Conservation (phyloP, 257 asterid species). For the Leonotis leonurus region DNA sequence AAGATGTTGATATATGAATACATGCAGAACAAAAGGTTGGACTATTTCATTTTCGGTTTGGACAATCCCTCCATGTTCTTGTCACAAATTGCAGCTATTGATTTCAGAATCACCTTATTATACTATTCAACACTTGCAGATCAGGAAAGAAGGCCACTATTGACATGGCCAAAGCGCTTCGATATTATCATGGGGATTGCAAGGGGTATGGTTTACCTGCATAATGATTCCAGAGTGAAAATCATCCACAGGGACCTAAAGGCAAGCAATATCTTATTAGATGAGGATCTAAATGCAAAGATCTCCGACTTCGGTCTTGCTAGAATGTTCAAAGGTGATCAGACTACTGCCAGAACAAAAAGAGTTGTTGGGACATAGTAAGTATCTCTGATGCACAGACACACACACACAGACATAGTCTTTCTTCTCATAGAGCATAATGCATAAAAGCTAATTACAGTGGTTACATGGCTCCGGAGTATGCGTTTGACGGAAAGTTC, state of each 20-base stretch:
- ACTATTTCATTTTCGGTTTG: too few relatives aligned
- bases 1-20: too few relatives aligned
- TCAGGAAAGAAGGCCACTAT: too few relatives aligned
- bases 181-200: constrained; percentile 30
- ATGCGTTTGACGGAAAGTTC: constrained; percentile 16
- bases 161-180: constrained; percentile 35
- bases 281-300: neutral
- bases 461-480: constrained; percentile 24
- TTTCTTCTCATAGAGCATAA: too few relatives aligned
- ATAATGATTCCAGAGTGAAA: constrained; percentile 8
- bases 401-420: too few relatives aligned
- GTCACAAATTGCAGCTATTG: too few relatives aligned
- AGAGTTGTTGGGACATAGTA: constrained; percentile 23
- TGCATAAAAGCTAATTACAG: neutral
- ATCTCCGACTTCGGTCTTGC: constrained; percentile 22
- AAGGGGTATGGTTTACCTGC: too few relatives aligned
- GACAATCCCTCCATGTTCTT: too few relatives aligned
- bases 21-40: too few relatives aligned
- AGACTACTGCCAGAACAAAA: constrained; percentile 7
- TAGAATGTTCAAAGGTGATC: constrained; percentile 20
- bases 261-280: constrained; percentile 9
- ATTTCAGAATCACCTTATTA: too few relatives aligned
- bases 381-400: neutral
- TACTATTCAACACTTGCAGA: too few relatives aligned
- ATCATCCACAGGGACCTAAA: constrained; percentile 11